Conservation (phyloP, 306 rosid genomes). For the Medicago arabica region DNA sequence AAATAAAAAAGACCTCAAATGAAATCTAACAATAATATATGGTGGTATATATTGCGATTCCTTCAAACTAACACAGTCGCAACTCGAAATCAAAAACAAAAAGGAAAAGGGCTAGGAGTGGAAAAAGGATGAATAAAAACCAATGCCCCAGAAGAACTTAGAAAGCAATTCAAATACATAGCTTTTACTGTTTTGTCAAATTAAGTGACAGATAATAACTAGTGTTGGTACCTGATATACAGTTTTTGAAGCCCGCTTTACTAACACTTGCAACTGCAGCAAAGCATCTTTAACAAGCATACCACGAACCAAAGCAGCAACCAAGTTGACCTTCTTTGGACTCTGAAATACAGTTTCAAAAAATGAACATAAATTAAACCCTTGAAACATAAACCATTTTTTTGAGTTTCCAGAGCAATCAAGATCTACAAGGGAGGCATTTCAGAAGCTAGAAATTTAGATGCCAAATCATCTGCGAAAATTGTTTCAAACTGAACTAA, state of each 20-base stretch:
- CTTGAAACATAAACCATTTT: background rate
- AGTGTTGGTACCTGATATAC: slow-evolving; percentile 75
- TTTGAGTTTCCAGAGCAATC: slow-evolving; percentile 29
- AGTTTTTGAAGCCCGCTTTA: slow-evolving; percentile 93
- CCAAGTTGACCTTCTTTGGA: slow-evolving; percentile 96
- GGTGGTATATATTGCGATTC: background rate
- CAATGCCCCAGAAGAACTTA: background rate
- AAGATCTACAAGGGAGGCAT: slow-evolving; percentile 17
- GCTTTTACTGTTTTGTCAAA: slow-evolving; percentile 22
- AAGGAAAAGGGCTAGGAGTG: background rate
- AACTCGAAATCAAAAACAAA: slow-evolving; percentile 32
- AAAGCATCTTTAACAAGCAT: slow-evolving; percentile 99
- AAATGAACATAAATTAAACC: slow-evolving; percentile 25
- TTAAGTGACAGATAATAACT: slow-evolving; percentile 10
- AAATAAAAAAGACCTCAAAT: slow-evolving; percentile 25
- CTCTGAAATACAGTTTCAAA: slow-evolving; percentile 55
- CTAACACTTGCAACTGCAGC: slow-evolving; percentile 83
- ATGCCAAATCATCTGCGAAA: slow-evolving; percentile 17
- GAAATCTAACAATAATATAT: background rate
- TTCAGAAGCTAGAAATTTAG: slow-evolving; percentile 13
- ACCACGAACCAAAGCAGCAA: slow-evolving; percentile 92
- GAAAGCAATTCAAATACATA: slow-evolving; percentile 15
- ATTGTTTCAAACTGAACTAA: background rate
- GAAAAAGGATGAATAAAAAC: background rate
- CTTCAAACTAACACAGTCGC: background rate